phyloP scores from a whole-genome alignment of 139 green algal genomes.

The Chlorella sp. region DNA sequence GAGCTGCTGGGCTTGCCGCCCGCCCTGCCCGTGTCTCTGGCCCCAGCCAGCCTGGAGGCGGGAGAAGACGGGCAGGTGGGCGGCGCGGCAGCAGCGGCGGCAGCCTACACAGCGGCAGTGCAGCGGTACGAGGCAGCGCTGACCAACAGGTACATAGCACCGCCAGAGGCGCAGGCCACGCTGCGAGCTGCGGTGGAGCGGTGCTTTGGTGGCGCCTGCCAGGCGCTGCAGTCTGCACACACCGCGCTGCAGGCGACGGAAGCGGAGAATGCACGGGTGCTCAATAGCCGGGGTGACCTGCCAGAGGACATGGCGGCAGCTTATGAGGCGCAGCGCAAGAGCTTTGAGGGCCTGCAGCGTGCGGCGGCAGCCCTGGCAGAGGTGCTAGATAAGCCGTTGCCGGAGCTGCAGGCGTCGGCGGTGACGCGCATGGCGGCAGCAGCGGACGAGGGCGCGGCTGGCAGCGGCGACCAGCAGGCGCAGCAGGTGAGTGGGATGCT shows the following conservation, averaged over 20 bases:
- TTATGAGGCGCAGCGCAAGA: constrained; percentile 76
- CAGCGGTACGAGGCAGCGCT: constrained; percentile 53
- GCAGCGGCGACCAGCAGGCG: neutral
- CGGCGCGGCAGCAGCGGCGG: constrained; percentile 26
- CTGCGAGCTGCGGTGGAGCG: constrained; percentile 27
- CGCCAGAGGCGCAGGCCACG: constrained; percentile 24
- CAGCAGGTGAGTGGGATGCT: neutral
- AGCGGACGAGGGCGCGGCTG: neutral
- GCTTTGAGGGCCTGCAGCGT: constrained; percentile 74
- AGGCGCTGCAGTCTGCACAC: constrained; percentile 66
- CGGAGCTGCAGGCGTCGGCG: constrained; percentile 58
- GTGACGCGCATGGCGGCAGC: constrained; percentile 58
- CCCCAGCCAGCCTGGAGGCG: neutral
- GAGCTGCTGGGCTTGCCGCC: constrained; percentile 70
- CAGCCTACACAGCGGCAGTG: constrained; percentile 20
- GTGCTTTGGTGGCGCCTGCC: constrained; percentile 54
- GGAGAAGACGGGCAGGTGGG: constrained; percentile 23
- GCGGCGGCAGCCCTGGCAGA: constrained; percentile 65
- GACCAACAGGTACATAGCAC: constrained; percentile 10
- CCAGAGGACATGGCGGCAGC: constrained; percentile 70
- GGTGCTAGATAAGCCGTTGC: constrained; percentile 66
- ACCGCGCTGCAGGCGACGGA: constrained; percentile 62
- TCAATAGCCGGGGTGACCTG: constrained; percentile 75
- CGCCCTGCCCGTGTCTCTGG: constrained; percentile 30
- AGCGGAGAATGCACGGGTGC: constrained; percentile 24